Base-by-base conservation (phyloP, 371 early-diverging fungal genomes). In the Mucor sp. region DNA sequence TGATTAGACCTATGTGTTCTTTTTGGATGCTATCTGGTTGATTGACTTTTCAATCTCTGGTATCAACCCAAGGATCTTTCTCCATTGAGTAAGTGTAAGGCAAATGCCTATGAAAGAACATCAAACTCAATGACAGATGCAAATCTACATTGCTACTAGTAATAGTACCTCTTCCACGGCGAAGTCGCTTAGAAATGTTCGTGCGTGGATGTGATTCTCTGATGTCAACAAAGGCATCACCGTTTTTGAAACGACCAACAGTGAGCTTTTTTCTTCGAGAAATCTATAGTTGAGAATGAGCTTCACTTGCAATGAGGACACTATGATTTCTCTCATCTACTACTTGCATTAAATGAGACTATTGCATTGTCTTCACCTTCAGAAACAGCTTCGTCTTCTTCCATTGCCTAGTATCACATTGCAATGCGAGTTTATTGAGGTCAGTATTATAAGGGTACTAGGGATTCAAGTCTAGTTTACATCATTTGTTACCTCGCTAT, bases 31-130 rank as follows among this genome's bases (percentile, higher is more conserved):
- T 27, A 32, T 32, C 32, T 66, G 25, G 9, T 66, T 41, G 15
- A 74, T 60, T 1, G 73, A 70, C 7, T 62, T 58, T 23, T 76
- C 68, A 32, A 76, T 68, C 6, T 71, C 66, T 5, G 69, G 67
- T 11, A 76, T 23, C 9, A 71, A 50, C 1, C 68, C 71, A 28
- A 55, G 58, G 17, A 76, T 55, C n/a, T 62, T 68, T 14, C 56
- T 66, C 68, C 70, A 76, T 66, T 76, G 77, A 48, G 58, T 65
- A 14, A 70, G 14, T 0, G 77, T 74, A 11, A 76, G 58, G 25
- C 69, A 69, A 8, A 76, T 70, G 43, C 76, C 75, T 56, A 56
- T 39, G 7, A 3, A 3, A 47, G 8, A 9, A 0, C 8, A 6
- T 47, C 6, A 47, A 19, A 21, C 19, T 6, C 41, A 15, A 5